These are phyloP conservation scores for Pilasporangium apinafurcum DNA, from an alignment of 352 stramenopile species.

Conservation along the genomic window DNA sequence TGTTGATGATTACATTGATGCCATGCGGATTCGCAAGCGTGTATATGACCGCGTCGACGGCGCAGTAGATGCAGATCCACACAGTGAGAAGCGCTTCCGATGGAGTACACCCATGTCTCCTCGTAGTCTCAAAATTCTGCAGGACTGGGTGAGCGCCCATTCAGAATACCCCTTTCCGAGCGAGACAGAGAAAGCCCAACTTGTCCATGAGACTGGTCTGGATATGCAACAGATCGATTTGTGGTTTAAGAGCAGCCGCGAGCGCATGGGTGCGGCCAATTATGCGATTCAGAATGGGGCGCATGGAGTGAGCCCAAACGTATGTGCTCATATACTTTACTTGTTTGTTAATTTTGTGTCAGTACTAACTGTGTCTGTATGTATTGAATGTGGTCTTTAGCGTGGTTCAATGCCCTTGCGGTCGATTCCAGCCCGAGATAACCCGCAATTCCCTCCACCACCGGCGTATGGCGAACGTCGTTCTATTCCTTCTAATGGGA, in stretches of 20 bases:
- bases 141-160: slow-evolving; percentile 70
- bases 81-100: slow-evolving; percentile 38
- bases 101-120: slow-evolving; percentile 50
- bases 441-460: slow-evolving; percentile 49
- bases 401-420: slow-evolving; percentile 16
- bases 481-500: slow-evolving; percentile 58
- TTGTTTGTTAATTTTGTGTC: too few species aligned
- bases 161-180: slow-evolving; percentile 55
- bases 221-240: slow-evolving; percentile 78
- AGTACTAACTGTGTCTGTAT: slow-evolving; percentile 2
- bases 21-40: slow-evolving; percentile 60
- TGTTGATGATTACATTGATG: slow-evolving; percentile 62
- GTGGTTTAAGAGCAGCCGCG: slow-evolving; percentile 79
- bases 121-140: slow-evolving; percentile 64
- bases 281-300: slow-evolving; percentile 15
- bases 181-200: slow-evolving; percentile 66
- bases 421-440: slow-evolving; percentile 56
- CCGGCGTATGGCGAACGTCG: slow-evolving; percentile 41
- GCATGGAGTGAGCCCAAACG: slow-evolving; percentile 12
- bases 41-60: slow-evolving; percentile 37
- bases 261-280: slow-evolving; percentile 33
- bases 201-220: slow-evolving; percentile 65
- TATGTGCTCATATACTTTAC: not conserved
- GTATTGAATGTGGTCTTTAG: slow-evolving; percentile 1
- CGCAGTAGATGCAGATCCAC: slow-evolving; percentile 9